Percentiles rank a stretch among this genome's conserved stretches.
Evolutionary conservation across 116 monocot species (phyloP).

Genomic region (Papilionanthe hybrid): DNA sequence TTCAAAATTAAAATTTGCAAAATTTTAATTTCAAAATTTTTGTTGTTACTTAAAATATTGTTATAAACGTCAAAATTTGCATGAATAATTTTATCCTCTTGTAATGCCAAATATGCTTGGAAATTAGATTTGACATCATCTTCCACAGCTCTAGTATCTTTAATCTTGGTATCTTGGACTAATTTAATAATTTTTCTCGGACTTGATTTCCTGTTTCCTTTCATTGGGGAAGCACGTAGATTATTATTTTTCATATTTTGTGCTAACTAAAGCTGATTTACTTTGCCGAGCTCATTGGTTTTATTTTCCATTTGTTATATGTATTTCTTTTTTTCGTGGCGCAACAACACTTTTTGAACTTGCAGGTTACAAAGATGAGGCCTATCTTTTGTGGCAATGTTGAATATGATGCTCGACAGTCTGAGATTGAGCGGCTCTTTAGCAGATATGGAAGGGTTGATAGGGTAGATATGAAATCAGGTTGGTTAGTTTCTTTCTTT

Average conservation of each 20-base stretch:
- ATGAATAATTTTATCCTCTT: not conserved
- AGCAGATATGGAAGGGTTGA: constrained; percentile 48
- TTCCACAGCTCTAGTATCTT: not conserved
- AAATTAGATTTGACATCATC: not conserved
- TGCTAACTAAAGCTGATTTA: not conserved
- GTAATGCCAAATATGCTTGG: not conserved
- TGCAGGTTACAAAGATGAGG: constrained; percentile 25
- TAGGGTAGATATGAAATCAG: constrained; percentile 52
- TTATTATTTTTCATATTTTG: not conserved
- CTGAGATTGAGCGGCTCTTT: constrained; percentile 51
- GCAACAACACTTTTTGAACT: not conserved
- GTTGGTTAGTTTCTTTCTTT: constrained; percentile 13
- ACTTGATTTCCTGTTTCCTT: not conserved
- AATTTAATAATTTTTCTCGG: not conserved
- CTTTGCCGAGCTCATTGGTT: not conserved
- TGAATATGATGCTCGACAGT: constrained; percentile 48
- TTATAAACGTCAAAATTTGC: too few species aligned
- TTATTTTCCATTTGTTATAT: not conserved
- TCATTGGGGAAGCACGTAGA: not conserved
- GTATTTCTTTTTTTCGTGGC: not conserved
- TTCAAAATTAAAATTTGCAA: too few species aligned
- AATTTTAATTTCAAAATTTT: too few species aligned
- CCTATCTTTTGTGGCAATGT: constrained; percentile 55
- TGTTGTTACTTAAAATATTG: too few species aligned
- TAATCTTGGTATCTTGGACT: not conserved